Evolutionary conservation across 2,329 filamentous ascomycete species (phyloP), one percentile per base, ranked within the genome.

Genomic region (Colletotrichum sp.): DNA sequence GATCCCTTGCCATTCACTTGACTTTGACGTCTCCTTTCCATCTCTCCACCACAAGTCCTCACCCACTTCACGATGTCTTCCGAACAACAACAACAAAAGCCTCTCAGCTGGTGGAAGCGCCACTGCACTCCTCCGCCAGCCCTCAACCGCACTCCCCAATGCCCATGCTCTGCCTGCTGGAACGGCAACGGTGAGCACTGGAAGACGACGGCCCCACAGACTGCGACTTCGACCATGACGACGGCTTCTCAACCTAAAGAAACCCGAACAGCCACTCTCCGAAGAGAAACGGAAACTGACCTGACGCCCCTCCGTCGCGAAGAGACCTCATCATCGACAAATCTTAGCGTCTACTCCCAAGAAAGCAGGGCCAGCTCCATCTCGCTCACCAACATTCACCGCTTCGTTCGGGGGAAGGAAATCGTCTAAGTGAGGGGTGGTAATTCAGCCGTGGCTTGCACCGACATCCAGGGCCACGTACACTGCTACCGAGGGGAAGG

Each of bases 51-150:
- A 13, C 26, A 2, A 32, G 5, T 16, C 59, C 13, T 55, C 32
- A 24, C 30, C 52, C n/a, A 15, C 62, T 34, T 21, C 49, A 64
- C 13, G 30, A 78, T 78, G 77, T 49, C 75, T 68, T 24, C 76
- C 13, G 49, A 67, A 13, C 75, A 78, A 16, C 36, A 67, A 52
- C 75, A 78, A 67, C 75, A 78, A 59, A 78, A 78, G 72, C 80
- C 77, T 62, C 82, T 82, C 66, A 82, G 80, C 78, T 87, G 85
- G 85, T 86, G 86, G 76, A 82, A 84, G 65, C 84, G 85, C 77
- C 85, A 86, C 82, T 86, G 84, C 77, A 80, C 84, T 64, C 84
- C 85, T 70, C 83, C 83, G 21, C 85, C 85, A 3, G 84, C 85
- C 62, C 79, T 85, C 79, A 82, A 81, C 79, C 78, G 79, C 75